Base-by-base conservation (phyloP, 225 moss, liverwort and hornwort genomes). In the Bryoerythrophyllum caledonicum region DNA sequence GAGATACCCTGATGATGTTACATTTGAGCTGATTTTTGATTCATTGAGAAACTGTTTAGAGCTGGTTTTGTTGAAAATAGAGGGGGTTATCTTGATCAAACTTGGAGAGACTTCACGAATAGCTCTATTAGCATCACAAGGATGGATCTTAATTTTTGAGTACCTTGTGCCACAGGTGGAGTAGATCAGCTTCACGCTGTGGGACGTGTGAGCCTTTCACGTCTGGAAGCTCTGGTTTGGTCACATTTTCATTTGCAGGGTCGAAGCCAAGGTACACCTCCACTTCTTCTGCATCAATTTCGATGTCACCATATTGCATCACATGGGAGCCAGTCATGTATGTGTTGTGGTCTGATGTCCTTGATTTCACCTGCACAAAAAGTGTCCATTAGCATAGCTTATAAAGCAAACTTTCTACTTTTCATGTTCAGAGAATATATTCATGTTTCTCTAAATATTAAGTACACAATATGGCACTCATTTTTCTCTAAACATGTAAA, bases 161-260 rank as follows among this genome's bases (percentile, higher is more conserved):
- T 76, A 96, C 96, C 94, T 97, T 97, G 24, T 90, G 87, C 97
- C 94, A 97, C 24, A 93, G 73, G 74, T 94, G 92, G 71, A 91
- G 91, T 73, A 97, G 78, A 66, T 97, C 94, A 57, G 94, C 96
- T 80, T 94, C 91, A 59, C 94, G 90, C 61, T 97, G 97, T 37
- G 83, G 76, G 49, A 94, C 86, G 65, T 82, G 66, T 53, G 28
- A 63, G 54, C 57, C 60, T 16, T 37, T 14, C n/a, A 10, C 10
- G 59, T 70, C 53, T 2, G 81, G 57, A 53, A 81, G 52, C 12
- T 77, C 82, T 51, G 80, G 84, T 67, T 66, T 65, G 37, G 85
- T 81, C 40, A 44, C 77, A 48, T 86, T 86, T 76, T 88, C 85
- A 34, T 88, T 88, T 48, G 79, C 77, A 74, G 85, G 85, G 63